A percentile compares a stretch with the other conserved stretches of the same genome.
Conservation (phyloP, 352 stramenopile genomes). For the Globisporangium cylindrosporum region DNA sequence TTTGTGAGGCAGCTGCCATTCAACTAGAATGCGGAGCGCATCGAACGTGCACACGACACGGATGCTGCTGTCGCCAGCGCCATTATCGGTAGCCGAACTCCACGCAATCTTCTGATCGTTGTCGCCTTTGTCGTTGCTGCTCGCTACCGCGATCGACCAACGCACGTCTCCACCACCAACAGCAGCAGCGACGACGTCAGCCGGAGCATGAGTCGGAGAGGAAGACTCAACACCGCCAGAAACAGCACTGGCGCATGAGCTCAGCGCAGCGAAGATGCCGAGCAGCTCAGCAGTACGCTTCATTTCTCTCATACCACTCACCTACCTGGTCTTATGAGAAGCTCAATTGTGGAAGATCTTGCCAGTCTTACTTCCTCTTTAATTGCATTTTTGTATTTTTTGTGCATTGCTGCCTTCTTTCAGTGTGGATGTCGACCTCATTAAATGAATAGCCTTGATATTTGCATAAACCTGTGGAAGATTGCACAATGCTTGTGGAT, state of each 20-base stretch:
- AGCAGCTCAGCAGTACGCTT: not conserved
- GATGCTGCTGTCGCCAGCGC: not conserved
- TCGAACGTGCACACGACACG: slow-evolving; percentile 9
- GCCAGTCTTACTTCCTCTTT: not conserved
- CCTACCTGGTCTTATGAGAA: not conserved
- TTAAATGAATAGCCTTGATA: not conserved
- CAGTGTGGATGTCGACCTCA: not conserved
- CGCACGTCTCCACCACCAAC: not conserved
- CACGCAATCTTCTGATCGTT: not conserved
- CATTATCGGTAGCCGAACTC: not conserved
- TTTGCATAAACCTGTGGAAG: slow-evolving; percentile 1
- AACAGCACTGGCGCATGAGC: too few species aligned
- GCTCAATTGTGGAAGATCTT: not conserved
- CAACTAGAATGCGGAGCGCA: not conserved
- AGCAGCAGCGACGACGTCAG: not conserved
- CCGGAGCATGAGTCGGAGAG: not conserved
- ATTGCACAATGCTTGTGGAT: not conserved
- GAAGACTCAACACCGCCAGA: not conserved
- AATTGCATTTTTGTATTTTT: not conserved
- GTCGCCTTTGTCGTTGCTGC: not conserved
- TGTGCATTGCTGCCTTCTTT: not conserved
- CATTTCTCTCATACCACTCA: slow-evolving; percentile 1
- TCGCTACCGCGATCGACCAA: slow-evolving; percentile 1
- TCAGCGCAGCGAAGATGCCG: not conserved
- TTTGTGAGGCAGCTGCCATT: not conserved